Evolutionary conservation across 176 grass and related monocot genomes (phyloP).

Genomic region (Rhynchospora breviuscula): DNA sequence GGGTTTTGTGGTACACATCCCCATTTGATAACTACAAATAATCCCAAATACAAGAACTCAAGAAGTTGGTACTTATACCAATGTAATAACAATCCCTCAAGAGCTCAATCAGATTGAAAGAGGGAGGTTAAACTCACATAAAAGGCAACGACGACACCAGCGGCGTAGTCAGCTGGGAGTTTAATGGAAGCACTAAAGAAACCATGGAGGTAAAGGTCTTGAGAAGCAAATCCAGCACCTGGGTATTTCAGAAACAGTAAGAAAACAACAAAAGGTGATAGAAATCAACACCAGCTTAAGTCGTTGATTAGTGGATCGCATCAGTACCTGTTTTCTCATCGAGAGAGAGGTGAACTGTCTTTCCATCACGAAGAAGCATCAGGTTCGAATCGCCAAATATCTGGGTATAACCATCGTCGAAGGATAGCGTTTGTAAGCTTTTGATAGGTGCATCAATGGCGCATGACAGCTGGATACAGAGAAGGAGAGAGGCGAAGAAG

Average conservation of each 20-base stretch:
- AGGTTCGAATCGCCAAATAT: slow-evolving; percentile 77
- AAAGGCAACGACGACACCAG: slow-evolving; percentile 85
- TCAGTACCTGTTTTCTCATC: slow-evolving; percentile 59
- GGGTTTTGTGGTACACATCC: slow-evolving; percentile 70
- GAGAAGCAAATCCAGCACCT: slow-evolving; percentile 90
- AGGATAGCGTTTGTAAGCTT: slow-evolving; percentile 41
- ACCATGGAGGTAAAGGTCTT: slow-evolving; percentile 69
- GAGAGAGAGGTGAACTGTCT: slow-evolving; percentile 60
- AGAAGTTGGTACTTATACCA: neutral
- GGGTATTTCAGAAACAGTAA: slow-evolving; percentile 4
- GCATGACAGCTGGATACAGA: neutral
- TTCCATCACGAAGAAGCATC: slow-evolving; percentile 52
- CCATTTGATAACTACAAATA: slow-evolving; percentile 70
- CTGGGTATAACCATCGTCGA: slow-evolving; percentile 74
- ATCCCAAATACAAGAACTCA: neutral
- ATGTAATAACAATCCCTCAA: neutral
- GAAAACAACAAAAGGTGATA: neutral
- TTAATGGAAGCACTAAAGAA: slow-evolving; percentile 90
- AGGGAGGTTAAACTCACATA: slow-evolving; percentile 28
- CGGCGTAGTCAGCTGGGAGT: slow-evolving; percentile 68
- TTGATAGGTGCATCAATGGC: slow-evolving; percentile 24
- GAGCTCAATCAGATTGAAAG: neutral
- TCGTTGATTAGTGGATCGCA: neutral
- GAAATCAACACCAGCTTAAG: neutral
- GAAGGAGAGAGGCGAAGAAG: neutral